These are phyloP conservation scores for Amanita pallidorosea DNA, from an alignment of 768 basidiomycete genomes.

Conservation along the genomic window DNA sequence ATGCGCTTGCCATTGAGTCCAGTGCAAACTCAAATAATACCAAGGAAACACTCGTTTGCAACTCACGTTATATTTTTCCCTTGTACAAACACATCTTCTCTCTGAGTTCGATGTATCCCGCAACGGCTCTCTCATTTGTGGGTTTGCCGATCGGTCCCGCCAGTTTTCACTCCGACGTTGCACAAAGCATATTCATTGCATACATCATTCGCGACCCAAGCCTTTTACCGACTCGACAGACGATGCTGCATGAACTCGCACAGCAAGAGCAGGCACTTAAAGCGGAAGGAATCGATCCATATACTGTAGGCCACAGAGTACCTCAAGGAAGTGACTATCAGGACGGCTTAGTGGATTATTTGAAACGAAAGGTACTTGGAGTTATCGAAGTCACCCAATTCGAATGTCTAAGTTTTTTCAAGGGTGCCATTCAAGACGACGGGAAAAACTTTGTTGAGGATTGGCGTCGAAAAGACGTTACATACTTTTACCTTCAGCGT, in stretches of 20 bases:
- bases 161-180: slow-evolving; percentile 34
- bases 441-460: slow-evolving; percentile 36
- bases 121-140: no score
- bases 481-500: slow-evolving; percentile 22
- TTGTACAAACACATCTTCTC: slow-evolving; percentile 20
- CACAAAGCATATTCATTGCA: slow-evolving; percentile 23
- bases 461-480: slow-evolving; percentile 31
- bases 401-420: not conserved
- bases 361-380: slow-evolving; percentile 5
- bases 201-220: slow-evolving; percentile 31
- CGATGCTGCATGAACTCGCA: slow-evolving; percentile 29
- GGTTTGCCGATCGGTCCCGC: slow-evolving; percentile 19
- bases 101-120: slow-evolving; percentile 30
- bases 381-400: not conserved
- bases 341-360: slow-evolving; percentile 23
- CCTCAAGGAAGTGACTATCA: slow-evolving; percentile 29
- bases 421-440: slow-evolving; percentile 29
- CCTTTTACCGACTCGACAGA: slow-evolving; percentile 28
- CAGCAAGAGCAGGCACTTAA: slow-evolving; percentile 27
- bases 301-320: slow-evolving; percentile 37
- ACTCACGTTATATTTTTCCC: slow-evolving; percentile 26
- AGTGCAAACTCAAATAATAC: slow-evolving; percentile 16
- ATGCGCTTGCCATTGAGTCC: slow-evolving; percentile 19
- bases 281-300: slow-evolving; percentile 35
- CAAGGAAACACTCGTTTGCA: slow-evolving; percentile 27